A percentile compares a stretch with the other conserved stretches of the same genome.
Evolutionary conservation across 1,139 yeast species (phyloP).

Genomic region (Sugiyamaella pinicola): DNA sequence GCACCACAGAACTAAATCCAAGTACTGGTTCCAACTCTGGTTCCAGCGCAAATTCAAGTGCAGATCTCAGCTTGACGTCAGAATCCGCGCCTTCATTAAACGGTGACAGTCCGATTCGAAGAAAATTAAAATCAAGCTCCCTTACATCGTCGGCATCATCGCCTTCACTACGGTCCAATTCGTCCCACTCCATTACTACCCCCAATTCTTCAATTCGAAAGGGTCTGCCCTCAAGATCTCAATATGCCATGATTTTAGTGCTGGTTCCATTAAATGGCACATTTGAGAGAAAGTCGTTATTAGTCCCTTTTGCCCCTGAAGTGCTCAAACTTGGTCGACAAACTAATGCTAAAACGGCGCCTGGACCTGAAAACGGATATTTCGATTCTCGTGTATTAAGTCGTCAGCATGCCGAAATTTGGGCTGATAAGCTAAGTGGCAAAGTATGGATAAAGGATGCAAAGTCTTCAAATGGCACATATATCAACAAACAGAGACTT

Average conservation of each 20-base stretch:
- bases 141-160: constrained; percentile 7
- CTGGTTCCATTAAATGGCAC: constrained; percentile 78
- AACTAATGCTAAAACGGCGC: constrained; percentile 69
- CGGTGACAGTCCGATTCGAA: neutral
- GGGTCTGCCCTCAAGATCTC: constrained; percentile 35
- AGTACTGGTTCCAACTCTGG: neutral
- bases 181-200: neutral
- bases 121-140: neutral
- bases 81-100: no score
- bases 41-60: neutral
- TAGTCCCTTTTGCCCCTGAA: constrained; percentile 81
- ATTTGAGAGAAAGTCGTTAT: constrained; percentile 74
- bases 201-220: neutral
- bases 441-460: constrained; percentile 78
- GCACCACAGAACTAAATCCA: no score
- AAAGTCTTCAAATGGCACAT: constrained; percentile 93
- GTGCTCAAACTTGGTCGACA: constrained; percentile 87
- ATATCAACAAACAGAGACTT: constrained; percentile 73
- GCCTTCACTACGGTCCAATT: neutral
- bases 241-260: constrained; percentile 56
- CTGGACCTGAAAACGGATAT: constrained; percentile 83
- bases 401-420: constrained; percentile 90
- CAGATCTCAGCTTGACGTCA: neutral
- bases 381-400: constrained; percentile 93
- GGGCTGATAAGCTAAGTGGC: constrained; percentile 68